Evolutionary conservation across 192 early-diverging fungal species (phyloP).

Genomic region (Martensiomyces pterosporus): DNA sequence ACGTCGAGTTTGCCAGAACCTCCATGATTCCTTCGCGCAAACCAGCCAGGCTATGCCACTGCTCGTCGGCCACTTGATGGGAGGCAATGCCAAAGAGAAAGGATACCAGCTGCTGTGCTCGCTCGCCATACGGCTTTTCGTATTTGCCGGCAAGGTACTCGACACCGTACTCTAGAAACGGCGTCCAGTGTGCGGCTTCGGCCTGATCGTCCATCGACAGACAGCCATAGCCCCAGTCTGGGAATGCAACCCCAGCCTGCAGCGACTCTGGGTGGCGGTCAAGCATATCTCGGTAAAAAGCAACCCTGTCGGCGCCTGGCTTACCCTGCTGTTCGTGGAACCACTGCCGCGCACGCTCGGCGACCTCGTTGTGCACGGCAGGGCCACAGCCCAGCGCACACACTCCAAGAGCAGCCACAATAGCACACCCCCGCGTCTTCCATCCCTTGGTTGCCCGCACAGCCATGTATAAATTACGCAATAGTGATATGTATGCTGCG

Average conservation of each 20-base stretch:
- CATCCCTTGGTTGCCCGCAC: too few species aligned
- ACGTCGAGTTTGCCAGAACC: constrained; percentile 39
- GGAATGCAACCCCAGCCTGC: constrained; percentile 45
- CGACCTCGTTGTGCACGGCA: constrained; percentile 50
- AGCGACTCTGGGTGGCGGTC: constrained; percentile 31
- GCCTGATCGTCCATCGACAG: constrained; percentile 44
- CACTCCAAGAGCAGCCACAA: neutral
- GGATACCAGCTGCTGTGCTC: constrained; percentile 32
- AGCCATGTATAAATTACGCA: too few species aligned
- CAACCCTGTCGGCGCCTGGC: constrained; percentile 1
- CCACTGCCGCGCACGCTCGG: constrained; percentile 48
- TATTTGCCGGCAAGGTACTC: constrained; percentile 16
- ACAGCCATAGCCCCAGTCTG: constrained; percentile 53
- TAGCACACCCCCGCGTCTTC: too few species aligned
- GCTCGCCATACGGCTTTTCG: constrained; percentile 9
- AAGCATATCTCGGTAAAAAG: constrained; percentile 18
- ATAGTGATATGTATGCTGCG: neutral
- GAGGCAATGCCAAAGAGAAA: constrained; percentile 48
- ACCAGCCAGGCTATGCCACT: constrained; percentile 46
- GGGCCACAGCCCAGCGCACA: constrained; percentile 34
- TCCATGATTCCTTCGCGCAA: constrained; percentile 42
- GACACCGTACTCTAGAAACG: constrained; percentile 38
- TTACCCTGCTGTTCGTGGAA: constrained; percentile 9
- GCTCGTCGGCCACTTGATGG: constrained; percentile 49
- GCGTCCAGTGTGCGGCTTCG: constrained; percentile 49